Percentiles rank a stretch among this genome's conserved stretches.
Evolutionary conservation across 768 basidiomycete genomes (phyloP).

Genomic region (Trametes cinnabarina): DNA sequence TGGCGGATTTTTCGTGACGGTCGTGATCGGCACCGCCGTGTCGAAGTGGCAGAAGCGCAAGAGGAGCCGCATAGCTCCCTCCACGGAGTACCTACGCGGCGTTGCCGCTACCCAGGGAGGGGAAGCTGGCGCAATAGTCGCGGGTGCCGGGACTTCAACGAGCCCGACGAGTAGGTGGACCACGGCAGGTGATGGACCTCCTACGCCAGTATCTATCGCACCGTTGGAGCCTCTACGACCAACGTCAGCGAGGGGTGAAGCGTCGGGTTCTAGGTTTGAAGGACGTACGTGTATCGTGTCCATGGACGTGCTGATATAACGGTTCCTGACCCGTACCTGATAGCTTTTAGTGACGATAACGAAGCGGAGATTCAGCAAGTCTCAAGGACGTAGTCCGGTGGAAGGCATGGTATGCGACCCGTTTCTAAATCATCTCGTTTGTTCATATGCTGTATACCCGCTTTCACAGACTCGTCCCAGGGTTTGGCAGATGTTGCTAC

Average conservation of each 20-base stretch:
- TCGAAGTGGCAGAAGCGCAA: not conserved
- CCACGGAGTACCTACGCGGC: constrained; percentile 1
- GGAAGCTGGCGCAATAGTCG: not conserved
- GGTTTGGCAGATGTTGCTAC: not conserved
- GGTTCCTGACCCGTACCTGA: too few relatives aligned
- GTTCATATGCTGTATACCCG: too few relatives aligned
- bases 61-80: constrained; percentile 5
- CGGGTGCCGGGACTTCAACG: not conserved
- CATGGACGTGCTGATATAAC: too few relatives aligned
- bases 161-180: not conserved
- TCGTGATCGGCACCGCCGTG: not conserved
- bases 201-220: too few relatives aligned
- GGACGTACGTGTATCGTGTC: too few relatives aligned
- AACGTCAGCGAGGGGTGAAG: too few relatives aligned
- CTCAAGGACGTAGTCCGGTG: not conserved
- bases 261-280: too few relatives aligned
- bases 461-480: too few relatives aligned
- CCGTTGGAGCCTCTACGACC: too few relatives aligned
- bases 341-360: not conserved
- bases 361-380: not conserved
- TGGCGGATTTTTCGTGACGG: not conserved
- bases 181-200: too few relatives aligned
- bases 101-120: not conserved
- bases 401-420: not conserved
- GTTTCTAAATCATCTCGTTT: too few relatives aligned